These are phyloP conservation scores for Cicer arietinum DNA, from an alignment of 306 rosid species.

Conservation along the genomic window DNA sequence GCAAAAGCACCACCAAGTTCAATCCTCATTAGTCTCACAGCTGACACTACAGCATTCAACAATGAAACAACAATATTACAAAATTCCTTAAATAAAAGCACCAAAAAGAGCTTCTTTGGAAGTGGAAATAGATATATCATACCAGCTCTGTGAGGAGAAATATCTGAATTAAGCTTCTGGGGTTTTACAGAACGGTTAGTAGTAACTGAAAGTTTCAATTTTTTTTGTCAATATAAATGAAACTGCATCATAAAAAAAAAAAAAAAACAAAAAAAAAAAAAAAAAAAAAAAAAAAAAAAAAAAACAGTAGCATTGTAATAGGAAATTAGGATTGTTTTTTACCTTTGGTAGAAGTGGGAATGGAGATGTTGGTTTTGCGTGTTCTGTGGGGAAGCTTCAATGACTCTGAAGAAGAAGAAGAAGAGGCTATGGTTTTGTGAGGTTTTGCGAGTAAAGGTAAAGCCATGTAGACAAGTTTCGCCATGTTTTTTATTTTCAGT, in stretches of 20 bases:
- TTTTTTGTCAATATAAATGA: conserved; percentile 19
- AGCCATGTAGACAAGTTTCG: conserved; percentile 50
- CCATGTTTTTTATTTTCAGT: conserved; percentile 43
- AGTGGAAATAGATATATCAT: conserved; percentile 6
- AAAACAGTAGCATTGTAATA: background rate
- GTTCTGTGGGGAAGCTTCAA: conserved; percentile 46
- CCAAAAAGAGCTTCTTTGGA: background rate
- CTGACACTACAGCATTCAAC: conserved; percentile 60
- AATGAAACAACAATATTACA: conserved; percentile 25
- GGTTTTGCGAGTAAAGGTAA: conserved; percentile 33
- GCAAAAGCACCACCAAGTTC: conserved; percentile 96
- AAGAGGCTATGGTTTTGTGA: conserved; percentile 42
- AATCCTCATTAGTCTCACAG: conserved; percentile 87
- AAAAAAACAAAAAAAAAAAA: too few relatives aligned
- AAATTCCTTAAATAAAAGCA: background rate
- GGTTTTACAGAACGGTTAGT: conserved; percentile 49
- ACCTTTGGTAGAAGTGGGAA: conserved; percentile 60
- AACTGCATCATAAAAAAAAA: background rate
- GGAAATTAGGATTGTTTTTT: conserved; percentile 23
- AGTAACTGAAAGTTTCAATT: conserved; percentile 53
- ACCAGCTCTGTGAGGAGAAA: conserved; percentile 97
- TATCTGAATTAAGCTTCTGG: conserved; percentile 72
- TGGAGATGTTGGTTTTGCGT: conserved; percentile 41
- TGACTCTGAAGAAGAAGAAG: conserved; percentile 47
- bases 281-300: background rate